Evolutionary conservation across 2,329 filamentous ascomycete species (phyloP).

Genomic region (Colletotrichum gigasporum): DNA sequence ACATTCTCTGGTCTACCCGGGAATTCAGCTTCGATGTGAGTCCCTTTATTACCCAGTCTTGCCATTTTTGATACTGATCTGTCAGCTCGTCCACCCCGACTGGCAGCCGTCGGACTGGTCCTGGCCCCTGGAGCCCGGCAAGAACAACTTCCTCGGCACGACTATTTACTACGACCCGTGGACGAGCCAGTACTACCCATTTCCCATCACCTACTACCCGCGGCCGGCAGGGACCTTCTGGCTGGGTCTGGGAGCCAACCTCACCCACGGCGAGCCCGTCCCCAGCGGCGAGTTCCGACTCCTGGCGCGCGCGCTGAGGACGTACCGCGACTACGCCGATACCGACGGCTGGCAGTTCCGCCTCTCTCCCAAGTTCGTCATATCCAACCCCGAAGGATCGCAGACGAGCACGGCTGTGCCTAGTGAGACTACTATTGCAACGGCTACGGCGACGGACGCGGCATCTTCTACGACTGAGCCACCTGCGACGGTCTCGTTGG

Average conservation of each 20-base stretch:
- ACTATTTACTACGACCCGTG: background rate
- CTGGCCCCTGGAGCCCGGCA: constrained; percentile 54
- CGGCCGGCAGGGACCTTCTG: background rate
- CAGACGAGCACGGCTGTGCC: too few species aligned
- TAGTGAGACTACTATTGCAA: too few species aligned
- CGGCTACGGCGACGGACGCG: too few species aligned
- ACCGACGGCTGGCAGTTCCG: constrained; percentile 56
- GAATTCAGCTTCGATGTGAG: constrained; percentile 40
- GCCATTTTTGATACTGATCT: background rate
- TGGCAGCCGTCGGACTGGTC: constrained; percentile 47
- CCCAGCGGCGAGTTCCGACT: constrained; percentile 27
- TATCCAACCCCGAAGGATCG: too few species aligned
- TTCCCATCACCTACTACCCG: background rate
- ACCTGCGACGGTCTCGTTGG: too few species aligned
- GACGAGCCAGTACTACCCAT: background rate
- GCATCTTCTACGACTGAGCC: too few species aligned
- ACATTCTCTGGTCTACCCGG: constrained; percentile 52
- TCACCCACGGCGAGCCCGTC: constrained; percentile 24
- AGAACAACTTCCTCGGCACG: constrained; percentile 51
- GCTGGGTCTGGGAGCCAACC: background rate
- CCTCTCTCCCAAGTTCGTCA: constrained; percentile 52
- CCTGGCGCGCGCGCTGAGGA: constrained; percentile 55
- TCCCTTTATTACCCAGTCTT: background rate
- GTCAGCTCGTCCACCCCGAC: background rate
- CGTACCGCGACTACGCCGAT: constrained; percentile 57